Conservation (phyloP, 768 basidiomycete genomes). For the Sistotremastrum suecicum region DNA sequence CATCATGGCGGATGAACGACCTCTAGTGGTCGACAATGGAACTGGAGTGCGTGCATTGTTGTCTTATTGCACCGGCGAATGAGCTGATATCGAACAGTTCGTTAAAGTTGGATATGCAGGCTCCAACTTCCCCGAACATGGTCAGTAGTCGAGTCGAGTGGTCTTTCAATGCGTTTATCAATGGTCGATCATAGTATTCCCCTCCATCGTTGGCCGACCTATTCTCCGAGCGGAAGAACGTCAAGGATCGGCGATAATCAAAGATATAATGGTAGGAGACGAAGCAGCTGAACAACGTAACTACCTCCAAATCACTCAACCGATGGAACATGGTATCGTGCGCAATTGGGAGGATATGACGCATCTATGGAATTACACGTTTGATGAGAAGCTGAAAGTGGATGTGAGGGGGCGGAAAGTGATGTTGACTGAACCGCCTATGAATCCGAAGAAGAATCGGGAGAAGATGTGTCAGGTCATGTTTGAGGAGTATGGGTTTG, state of each 20-base stretch:
- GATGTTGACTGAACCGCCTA: conserved; percentile 92
- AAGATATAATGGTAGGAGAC: conserved; percentile 98
- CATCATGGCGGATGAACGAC: conserved; percentile 19
- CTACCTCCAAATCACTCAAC: conserved; percentile 93
- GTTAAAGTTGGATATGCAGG: conserved; percentile 54
- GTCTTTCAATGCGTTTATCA: background rate
- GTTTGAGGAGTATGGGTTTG: conserved; percentile 98
- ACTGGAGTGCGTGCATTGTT: conserved; percentile 50
- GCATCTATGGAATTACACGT: conserved; percentile 96
- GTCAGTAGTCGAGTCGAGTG: conserved; percentile 13
- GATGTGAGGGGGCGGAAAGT: conserved; percentile 82
- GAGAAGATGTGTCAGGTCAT: conserved; percentile 95
- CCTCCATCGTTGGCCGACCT: conserved; percentile 91
- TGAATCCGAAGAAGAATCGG: conserved; percentile 93
- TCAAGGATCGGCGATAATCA: conserved; percentile 72
- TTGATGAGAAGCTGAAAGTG: conserved; percentile 85
- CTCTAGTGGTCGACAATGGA: conserved; percentile 78
- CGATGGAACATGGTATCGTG: conserved; percentile 98
- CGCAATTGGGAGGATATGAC: conserved; percentile 99
- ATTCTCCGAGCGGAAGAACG: conserved; percentile 97
- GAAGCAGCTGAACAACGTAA: conserved; percentile 89
- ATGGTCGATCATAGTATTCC: conserved; percentile 51
- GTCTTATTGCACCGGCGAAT: background rate
- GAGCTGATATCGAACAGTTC: conserved; percentile 23
- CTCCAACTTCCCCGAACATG: conserved; percentile 52